phyloP scores from a whole-genome alignment of 108 stramenopile species.

The Schizochytrium sp. region DNA sequence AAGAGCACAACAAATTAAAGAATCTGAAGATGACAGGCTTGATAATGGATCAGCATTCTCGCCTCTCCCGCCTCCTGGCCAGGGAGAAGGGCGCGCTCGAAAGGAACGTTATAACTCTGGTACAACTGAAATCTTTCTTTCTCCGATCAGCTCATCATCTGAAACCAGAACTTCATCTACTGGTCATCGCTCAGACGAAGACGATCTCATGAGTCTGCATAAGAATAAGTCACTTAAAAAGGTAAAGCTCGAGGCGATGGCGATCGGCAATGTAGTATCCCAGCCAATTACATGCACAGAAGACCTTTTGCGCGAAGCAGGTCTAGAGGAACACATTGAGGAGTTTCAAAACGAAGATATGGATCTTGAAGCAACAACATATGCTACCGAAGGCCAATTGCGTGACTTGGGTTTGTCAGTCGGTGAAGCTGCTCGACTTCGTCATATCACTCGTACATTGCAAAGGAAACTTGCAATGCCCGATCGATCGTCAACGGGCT shows the following conservation, averaged over 20 bases:
- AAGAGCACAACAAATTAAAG: no score
- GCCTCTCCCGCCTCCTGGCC: no score
- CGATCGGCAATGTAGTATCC: not conserved
- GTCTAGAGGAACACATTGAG: not conserved
- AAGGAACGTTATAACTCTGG: no score
- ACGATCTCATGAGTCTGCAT: not conserved
- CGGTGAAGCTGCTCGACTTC: conserved; percentile 3
- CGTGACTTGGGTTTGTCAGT: conserved; percentile 1
- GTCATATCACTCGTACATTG: conserved; percentile 27
- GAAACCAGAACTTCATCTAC: no score
- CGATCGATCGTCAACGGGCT: not conserved
- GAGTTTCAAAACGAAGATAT: not conserved
- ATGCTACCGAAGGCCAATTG: conserved; percentile 14
- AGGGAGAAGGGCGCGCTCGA: no score
- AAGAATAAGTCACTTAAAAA: not conserved
- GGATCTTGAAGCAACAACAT: conserved; percentile 11
- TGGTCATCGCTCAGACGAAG: no score
- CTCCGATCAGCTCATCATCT: no score
- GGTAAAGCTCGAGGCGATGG: not conserved
- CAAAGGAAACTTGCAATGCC: not conserved
- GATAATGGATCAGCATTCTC: no score
- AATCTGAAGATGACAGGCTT: no score
- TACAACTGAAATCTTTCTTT: no score
- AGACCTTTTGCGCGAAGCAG: conserved; percentile 15
- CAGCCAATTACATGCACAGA: not conserved